Evolutionary conservation across 2,329 filamentous ascomycete species (phyloP).

Genomic region (Pseudopyrenochaeta lycopersici): DNA sequence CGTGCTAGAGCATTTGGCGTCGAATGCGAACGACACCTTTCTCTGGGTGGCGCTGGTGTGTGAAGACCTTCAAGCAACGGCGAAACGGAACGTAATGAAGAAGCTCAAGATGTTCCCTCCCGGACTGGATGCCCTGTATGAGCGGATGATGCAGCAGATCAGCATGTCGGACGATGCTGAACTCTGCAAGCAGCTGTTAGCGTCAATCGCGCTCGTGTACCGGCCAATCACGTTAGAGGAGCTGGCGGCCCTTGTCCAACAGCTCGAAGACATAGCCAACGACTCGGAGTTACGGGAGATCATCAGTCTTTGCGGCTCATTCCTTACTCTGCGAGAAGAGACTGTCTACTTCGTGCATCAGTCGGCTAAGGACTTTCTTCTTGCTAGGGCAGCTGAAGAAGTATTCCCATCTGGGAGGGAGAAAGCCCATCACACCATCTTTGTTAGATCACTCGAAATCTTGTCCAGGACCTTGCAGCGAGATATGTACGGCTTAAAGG

Average conservation of each 20-base stretch:
- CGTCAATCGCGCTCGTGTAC: conserved; percentile 37
- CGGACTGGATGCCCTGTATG: conserved; percentile 51
- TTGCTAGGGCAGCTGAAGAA: conserved; percentile 15
- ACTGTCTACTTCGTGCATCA: too few species aligned
- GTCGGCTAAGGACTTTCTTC: too few species aligned
- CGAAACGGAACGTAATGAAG: conserved; percentile 16
- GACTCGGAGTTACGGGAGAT: conserved; percentile 21
- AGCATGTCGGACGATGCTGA: too few species aligned
- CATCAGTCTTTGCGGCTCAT: too few species aligned
- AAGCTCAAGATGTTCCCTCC: conserved; percentile 42
- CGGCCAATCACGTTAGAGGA: conserved; percentile 52
- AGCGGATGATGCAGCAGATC: conserved; percentile 50
- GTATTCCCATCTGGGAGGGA: conserved; percentile 42
- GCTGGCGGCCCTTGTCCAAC: conserved; percentile 32
- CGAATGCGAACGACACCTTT: too few species aligned
- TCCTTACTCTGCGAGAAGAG: too few species aligned
- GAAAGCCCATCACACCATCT: conserved; percentile 20
- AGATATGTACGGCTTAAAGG: conserved; percentile 34
- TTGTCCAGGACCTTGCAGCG: conserved; percentile 25
- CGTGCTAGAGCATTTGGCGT: too few species aligned
- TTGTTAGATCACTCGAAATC: conserved; percentile 40
- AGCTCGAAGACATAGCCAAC: conserved; percentile 11
- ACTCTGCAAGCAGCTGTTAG: conserved; percentile 50
- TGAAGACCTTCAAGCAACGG: conserved; percentile 38
- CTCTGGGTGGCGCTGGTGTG: conserved; percentile 43